phyloP scores from a whole-genome alignment of 2,329 filamentous ascomycete genomes.

The Drechslerella coelobrocha region DNA sequence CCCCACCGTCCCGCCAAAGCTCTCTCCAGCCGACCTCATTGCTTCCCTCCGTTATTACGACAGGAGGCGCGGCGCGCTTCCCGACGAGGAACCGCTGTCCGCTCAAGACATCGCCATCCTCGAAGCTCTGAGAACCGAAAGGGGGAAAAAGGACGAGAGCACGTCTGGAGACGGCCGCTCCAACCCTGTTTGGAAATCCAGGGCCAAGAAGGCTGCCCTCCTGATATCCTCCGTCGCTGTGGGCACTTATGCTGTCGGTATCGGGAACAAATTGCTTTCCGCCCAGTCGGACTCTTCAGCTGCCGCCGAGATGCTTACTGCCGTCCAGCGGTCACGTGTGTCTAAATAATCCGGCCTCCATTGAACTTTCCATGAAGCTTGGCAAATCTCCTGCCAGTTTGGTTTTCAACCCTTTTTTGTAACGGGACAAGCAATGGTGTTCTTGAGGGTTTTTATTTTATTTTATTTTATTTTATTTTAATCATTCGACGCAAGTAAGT shows the following conservation, averaged over 20 bases:
- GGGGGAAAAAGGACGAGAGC: background rate
- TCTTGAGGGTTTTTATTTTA: too few relatives aligned
- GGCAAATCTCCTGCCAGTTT: background rate
- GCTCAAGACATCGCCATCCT: slow-evolving; percentile 30
- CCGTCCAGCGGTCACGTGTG: slow-evolving; percentile 27
- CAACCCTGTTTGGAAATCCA: background rate
- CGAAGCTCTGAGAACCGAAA: slow-evolving; percentile 20
- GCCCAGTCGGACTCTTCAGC: slow-evolving; percentile 27
- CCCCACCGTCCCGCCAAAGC: slow-evolving; percentile 2
- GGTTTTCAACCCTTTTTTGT: background rate
- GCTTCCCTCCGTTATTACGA: slow-evolving; percentile 46
- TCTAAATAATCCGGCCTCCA: background rate
- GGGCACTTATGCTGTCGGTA: slow-evolving; percentile 23
- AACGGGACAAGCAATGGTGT: too few relatives aligned
- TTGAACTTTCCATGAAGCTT: background rate
- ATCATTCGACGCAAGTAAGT: too few relatives aligned
- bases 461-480: too few relatives aligned
- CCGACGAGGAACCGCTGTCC: slow-evolving; percentile 45
- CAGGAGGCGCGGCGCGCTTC: slow-evolving; percentile 21
- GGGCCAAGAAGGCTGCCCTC: slow-evolving; percentile 8
- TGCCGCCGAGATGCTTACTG: slow-evolving; percentile 35
- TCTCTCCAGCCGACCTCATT: slow-evolving; percentile 46
- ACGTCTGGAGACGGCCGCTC: background rate
- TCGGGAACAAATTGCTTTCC: slow-evolving; percentile 34
- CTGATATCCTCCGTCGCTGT: slow-evolving; percentile 12